phyloP scores from a whole-genome alignment of 2,329 filamentous ascomycete species.

The Colletotrichum viniferum region DNA sequence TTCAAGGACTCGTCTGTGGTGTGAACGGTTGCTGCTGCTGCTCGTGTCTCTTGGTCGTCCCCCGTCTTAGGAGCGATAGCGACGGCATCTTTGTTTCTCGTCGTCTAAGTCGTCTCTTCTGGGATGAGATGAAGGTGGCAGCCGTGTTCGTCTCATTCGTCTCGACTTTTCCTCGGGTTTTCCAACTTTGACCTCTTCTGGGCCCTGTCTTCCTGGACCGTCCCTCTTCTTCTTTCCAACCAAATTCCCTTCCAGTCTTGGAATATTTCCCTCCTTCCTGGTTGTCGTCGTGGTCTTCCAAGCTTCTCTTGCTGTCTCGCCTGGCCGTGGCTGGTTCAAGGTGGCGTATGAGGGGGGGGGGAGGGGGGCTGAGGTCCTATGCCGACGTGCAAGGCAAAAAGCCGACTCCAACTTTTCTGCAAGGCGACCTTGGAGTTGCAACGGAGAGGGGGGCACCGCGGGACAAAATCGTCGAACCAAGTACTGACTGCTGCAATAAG shows the following conservation, averaged over 20 bases:
- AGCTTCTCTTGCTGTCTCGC: neutral
- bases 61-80: conserved; percentile 33
- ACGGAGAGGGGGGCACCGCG: neutral
- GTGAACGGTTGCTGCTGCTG: conserved; percentile 13
- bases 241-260: neutral
- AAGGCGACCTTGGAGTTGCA: neutral
- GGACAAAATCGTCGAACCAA: neutral
- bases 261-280: neutral
- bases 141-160: conserved; percentile 14
- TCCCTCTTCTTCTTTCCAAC: neutral
- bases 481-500: neutral
- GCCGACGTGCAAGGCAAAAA: neutral
- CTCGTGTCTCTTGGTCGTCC: conserved; percentile 22
- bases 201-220: neutral
- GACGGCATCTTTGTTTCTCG: conserved; percentile 31
- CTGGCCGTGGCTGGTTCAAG: neutral
- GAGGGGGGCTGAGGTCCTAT: conserved; percentile 6
- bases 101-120: neutral
- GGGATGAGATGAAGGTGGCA: neutral
- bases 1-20: neutral
- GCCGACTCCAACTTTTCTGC: conserved; percentile 3
- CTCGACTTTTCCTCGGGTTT: neutral
- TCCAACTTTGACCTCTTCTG: neutral
- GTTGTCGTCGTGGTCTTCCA: neutral
- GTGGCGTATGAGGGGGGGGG: neutral